These are phyloP conservation scores for Ustilago xerochloae DNA, from an alignment of 1,284 basidiomycete genomes.

Conservation along the genomic window DNA sequence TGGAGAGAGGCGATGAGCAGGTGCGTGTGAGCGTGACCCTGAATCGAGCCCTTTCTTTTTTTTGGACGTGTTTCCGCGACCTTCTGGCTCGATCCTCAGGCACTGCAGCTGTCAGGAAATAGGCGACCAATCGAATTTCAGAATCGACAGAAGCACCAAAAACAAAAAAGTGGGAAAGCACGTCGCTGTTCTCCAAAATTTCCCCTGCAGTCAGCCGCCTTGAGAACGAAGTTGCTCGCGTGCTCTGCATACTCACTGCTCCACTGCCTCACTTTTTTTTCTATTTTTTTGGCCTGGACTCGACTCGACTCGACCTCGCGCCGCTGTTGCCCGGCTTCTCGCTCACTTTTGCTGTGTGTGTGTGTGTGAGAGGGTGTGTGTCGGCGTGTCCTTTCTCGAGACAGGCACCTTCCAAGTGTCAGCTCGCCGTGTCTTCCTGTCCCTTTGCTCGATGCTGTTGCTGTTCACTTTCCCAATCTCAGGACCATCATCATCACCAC, in stretches of 20 bases:
- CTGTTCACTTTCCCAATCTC: background rate
- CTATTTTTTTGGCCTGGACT: slow-evolving; percentile 3
- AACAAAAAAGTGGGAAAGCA: slow-evolving; percentile 13
- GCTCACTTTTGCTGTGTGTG: too few relatives aligned
- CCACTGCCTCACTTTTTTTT: background rate
- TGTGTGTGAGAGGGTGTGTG: too few relatives aligned
- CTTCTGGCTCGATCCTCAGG: background rate
- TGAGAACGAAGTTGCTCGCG: background rate
- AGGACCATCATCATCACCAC: slow-evolving; percentile 12
- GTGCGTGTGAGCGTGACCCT: slow-evolving; percentile 7
- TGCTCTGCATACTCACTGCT: slow-evolving; percentile 4
- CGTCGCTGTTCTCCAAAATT: slow-evolving; percentile 22
- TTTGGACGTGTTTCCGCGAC: background rate
- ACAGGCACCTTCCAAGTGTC: slow-evolving; percentile 1
- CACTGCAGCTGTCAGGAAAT: slow-evolving; percentile 2
- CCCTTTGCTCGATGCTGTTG: background rate
- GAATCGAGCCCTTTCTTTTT: slow-evolving; percentile 3
- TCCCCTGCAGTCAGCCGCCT: slow-evolving; percentile 8
- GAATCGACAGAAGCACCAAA: slow-evolving; percentile 2
- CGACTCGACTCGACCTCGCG: too few relatives aligned
- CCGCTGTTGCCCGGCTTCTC: background rate
- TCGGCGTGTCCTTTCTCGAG: too few relatives aligned
- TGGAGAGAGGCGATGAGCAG: background rate
- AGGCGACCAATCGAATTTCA: slow-evolving; percentile 17
- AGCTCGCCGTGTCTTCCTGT: background rate